phyloP scores from a whole-genome alignment of 2,329 filamentous ascomycete genomes.

The Neobulgaria alba region DNA sequence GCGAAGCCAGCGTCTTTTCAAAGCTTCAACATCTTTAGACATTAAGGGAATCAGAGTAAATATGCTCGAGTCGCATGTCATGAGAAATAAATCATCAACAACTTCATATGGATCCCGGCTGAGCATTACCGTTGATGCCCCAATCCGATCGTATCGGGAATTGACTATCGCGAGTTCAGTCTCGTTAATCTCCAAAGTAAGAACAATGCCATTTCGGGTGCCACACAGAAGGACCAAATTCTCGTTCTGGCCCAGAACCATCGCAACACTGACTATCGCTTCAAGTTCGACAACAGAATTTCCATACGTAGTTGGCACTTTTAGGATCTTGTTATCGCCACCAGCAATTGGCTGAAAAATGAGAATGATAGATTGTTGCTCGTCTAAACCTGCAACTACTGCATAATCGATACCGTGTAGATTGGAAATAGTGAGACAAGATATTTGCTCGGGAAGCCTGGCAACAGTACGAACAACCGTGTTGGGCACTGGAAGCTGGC shows the following conservation, averaged over 20 bases:
- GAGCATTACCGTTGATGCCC: constrained; percentile 20
- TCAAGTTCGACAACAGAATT: constrained; percentile 8
- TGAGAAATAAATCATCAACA: constrained; percentile 31
- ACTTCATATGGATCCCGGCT: constrained; percentile 15
- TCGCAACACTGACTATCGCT: constrained; percentile 22
- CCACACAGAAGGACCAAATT: constrained; percentile 22
- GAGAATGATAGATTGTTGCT: constrained; percentile 9
- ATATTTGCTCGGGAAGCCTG: constrained; percentile 12
- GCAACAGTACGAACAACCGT: constrained; percentile 11
- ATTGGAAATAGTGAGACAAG: constrained; percentile 11
- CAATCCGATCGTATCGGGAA: constrained; percentile 20
- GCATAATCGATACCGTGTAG: constrained; percentile 8
- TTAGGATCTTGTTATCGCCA: constrained; percentile 4
- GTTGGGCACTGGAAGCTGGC: neutral
- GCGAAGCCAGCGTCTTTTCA: neutral
- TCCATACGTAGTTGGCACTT: constrained; percentile 4
- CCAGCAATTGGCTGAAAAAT: constrained; percentile 15
- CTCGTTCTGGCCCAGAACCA: constrained; percentile 3
- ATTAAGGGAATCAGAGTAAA: constrained; percentile 16
- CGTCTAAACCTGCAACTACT: constrained; percentile 16
- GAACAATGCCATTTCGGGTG: constrained; percentile 23
- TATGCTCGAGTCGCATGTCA: constrained; percentile 41
- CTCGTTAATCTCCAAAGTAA: constrained; percentile 17
- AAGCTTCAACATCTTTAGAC: neutral
- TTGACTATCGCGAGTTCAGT: constrained; percentile 7